These are phyloP conservation scores for Erigeron philadelphicus DNA, from an alignment of 140 eudicot species.

Conservation along the genomic window DNA sequence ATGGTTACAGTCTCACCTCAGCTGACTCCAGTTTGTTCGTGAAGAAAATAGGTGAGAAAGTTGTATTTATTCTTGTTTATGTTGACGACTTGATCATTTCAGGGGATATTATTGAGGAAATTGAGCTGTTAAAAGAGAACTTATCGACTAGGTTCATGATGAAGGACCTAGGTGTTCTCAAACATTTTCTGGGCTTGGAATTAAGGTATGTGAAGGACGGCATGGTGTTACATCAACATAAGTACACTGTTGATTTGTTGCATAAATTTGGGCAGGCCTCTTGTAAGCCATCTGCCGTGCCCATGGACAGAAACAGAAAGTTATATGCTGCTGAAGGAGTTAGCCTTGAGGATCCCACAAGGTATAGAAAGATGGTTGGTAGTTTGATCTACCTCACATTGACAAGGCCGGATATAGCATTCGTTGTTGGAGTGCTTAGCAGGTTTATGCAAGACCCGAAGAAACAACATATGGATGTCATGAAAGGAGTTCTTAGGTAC, in stretches of 20 bases:
- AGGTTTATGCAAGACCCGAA: too few species aligned
- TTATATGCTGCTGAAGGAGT: too few species aligned
- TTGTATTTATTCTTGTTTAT: background rate
- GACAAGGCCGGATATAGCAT: too few species aligned
- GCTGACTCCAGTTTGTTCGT: background rate
- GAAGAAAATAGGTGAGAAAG: too few species aligned
- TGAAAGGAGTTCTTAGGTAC: background rate
- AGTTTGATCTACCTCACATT: too few species aligned
- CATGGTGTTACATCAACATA: background rate
- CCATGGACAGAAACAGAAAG: too few species aligned
- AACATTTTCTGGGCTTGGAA: conserved; percentile 7
- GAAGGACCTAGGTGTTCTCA: conserved; percentile 6
- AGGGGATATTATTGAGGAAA: background rate
- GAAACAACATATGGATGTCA: too few species aligned
- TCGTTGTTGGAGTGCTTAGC: too few species aligned
- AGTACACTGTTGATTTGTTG: too few species aligned
- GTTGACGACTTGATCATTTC: conserved; percentile 18
- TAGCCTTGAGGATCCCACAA: too few species aligned
- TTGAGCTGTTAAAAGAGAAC: background rate
- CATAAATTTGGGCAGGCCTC: background rate
- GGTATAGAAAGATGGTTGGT: too few species aligned
- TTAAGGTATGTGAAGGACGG: background rate
- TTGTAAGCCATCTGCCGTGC: background rate
- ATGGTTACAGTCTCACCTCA: background rate
- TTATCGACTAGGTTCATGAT: conserved; percentile 9